phyloP scores from a whole-genome alignment of 78 protist species.

The Paratrimastix pyriformis region DNA sequence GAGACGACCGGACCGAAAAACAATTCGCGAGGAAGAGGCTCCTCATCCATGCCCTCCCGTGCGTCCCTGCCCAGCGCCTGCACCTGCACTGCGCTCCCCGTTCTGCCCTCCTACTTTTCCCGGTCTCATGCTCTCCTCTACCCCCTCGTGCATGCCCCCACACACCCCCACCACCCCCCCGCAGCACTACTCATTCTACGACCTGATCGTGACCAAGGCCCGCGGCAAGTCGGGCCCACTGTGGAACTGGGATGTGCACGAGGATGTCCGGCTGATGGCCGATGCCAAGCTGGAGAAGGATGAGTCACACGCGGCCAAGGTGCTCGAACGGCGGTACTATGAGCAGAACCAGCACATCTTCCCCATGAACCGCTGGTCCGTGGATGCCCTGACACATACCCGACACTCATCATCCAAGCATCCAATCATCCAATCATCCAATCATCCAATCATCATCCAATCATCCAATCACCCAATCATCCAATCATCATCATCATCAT shows the following conservation, averaged over 20 bases:
- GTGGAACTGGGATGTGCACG: constrained; percentile 74
- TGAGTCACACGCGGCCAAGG: constrained; percentile 77
- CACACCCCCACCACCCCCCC: too few species aligned
- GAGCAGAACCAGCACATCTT: constrained; percentile 79
- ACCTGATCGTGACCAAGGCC: constrained; percentile 64
- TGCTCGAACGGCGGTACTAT: constrained; percentile 63
- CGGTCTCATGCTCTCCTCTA: not conserved
- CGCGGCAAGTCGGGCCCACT: constrained; percentile 81
- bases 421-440: too few species aligned
- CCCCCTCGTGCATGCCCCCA: constrained; percentile 14
- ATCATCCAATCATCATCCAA: too few species aligned
- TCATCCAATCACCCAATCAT: too few species aligned
- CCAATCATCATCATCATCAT: too few species aligned
- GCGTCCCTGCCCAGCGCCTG: too few species aligned
- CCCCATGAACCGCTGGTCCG: constrained; percentile 78
- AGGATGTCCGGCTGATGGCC: constrained; percentile 62
- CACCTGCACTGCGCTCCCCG: too few species aligned
- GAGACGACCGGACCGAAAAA: too few species aligned
- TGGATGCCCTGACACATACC: constrained; percentile 52
- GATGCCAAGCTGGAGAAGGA: constrained; percentile 76
- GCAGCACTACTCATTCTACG: constrained; percentile 72
- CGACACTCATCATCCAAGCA: too few species aligned
- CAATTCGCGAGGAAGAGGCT: too few species aligned
- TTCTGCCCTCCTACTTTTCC: too few species aligned
- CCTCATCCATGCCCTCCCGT: too few species aligned